A percentile compares a stretch with the other conserved stretches of the same genome.
These are phyloP conservation scores for Fomitopsis palustris DNA, from an alignment of 1,284 basidiomycete species.

Conservation along the genomic window DNA sequence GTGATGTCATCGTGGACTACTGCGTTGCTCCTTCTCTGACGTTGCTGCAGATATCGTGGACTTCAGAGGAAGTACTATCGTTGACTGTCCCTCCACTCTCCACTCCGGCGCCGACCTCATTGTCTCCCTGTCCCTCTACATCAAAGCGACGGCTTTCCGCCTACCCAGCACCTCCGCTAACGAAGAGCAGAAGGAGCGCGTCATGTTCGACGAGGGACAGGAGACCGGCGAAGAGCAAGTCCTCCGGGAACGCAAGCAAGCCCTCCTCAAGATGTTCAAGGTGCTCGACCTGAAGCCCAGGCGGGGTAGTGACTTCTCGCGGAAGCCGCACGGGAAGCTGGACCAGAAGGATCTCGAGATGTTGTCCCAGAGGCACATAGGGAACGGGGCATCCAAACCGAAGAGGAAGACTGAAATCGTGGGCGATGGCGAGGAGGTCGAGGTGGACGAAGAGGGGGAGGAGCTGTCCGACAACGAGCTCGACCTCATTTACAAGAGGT, in stretches of 20 bases:
- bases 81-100: conserved; percentile 66
- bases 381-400: conserved; percentile 27
- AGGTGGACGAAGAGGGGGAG: conserved; percentile 71
- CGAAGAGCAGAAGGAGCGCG: conserved; percentile 27
- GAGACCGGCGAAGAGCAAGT: conserved; percentile 74
- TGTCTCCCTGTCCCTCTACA: conserved; percentile 65
- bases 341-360: conserved; percentile 41
- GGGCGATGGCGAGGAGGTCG: conserved; percentile 64
- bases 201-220: conserved; percentile 63
- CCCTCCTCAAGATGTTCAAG: conserved; percentile 63
- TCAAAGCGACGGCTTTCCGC: conserved; percentile 64
- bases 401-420: conserved; percentile 47
- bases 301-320: conserved; percentile 18
- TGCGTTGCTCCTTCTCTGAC: neutral
- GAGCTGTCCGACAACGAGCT: conserved; percentile 77
- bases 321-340: conserved; percentile 32
- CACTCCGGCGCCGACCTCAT: conserved; percentile 69
- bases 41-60: conserved; percentile 50
- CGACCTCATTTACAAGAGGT: conserved; percentile 82
- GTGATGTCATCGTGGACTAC: conserved; percentile 31
- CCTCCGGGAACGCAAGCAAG: conserved; percentile 75
- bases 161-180: conserved; percentile 34
- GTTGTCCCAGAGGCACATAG: conserved; percentile 29
- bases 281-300: conserved; percentile 56
- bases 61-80: conserved; percentile 58